Evolutionary conservation across 1,284 basidiomycete genomes (phyloP).

Genomic region (Trichosporon asahii): DNA sequence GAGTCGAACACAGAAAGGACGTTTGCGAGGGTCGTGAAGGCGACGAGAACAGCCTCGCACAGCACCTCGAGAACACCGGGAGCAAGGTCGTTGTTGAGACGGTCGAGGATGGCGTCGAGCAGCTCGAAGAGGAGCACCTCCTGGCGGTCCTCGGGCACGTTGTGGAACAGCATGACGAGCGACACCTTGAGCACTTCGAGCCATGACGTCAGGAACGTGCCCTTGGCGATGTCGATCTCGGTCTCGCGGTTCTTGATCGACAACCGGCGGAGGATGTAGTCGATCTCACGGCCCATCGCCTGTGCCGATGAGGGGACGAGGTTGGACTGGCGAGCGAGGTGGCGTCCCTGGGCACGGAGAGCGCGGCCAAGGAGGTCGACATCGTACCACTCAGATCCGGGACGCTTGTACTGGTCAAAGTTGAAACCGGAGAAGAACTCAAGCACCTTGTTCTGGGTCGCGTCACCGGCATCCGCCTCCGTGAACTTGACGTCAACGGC

Average conservation of each 20-base stretch:
- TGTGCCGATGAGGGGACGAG: conserved; percentile 66
- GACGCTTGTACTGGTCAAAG: conserved; percentile 68
- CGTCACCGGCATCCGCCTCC: conserved; percentile 64
- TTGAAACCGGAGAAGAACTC: conserved; percentile 68
- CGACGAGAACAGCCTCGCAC: conserved; percentile 73
- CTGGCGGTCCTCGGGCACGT: conserved; percentile 68
- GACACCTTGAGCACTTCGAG: conserved; percentile 74
- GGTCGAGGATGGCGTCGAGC: conserved; percentile 63
- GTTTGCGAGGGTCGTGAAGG: conserved; percentile 77
- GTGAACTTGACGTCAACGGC: conserved; percentile 84
- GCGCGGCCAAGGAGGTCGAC: conserved; percentile 66
- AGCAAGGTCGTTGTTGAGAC: conserved; percentile 56
- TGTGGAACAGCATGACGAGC: conserved; percentile 74
- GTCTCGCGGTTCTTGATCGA: conserved; percentile 81
- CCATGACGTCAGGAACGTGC: conserved; percentile 75
- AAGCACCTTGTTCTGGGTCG: conserved; percentile 55
- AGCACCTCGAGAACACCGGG: conserved; percentile 73
- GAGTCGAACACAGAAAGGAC: conserved; percentile 59
- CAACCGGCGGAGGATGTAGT: conserved; percentile 74
- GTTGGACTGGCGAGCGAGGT: conserved; percentile 65
- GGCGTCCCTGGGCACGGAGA: conserved; percentile 61
- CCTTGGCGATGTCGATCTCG: conserved; percentile 68
- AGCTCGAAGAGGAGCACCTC: conserved; percentile 85
- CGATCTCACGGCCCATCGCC: conserved; percentile 66
- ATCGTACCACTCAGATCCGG: conserved; percentile 71